Conservation (phyloP, 73 alveolate species). For the Tetrahymena malaccensis region DNA sequence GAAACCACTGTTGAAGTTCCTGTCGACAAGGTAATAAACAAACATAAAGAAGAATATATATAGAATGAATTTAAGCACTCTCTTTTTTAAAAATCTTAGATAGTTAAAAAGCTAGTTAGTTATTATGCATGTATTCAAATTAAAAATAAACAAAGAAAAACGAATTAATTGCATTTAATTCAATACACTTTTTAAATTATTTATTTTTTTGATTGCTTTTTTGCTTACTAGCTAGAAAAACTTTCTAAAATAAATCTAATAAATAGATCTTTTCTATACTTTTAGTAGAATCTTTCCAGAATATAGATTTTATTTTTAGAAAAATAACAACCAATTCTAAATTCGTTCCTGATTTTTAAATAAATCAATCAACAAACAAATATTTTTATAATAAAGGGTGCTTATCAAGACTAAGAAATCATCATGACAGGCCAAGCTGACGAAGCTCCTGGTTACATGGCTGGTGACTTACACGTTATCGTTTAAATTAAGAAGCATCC, state of each 20-base stretch:
- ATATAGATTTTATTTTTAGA: neutral
- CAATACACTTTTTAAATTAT: neutral
- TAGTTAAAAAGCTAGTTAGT: neutral
- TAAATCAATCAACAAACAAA: neutral
- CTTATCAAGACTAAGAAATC: conserved; percentile 81
- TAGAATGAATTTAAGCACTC: neutral
- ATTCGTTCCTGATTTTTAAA: neutral
- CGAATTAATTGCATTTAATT: neutral
- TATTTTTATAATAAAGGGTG: conserved; percentile 20
- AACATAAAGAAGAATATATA: neutral
- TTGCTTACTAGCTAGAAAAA: neutral
- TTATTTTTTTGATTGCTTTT: neutral
- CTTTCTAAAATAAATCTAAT: neutral
- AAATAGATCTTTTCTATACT: neutral
- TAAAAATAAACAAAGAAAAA: neutral
- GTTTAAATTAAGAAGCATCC: conserved; percentile 73
- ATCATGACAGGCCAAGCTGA: conserved; percentile 94
- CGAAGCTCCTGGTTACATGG: conserved; percentile 91
- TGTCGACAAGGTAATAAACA: conserved; percentile 31
- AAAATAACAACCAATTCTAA: neutral
- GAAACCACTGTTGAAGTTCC: conserved; percentile 22
- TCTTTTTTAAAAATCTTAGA: neutral
- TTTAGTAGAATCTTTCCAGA: neutral
- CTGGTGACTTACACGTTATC: conserved; percentile 91
- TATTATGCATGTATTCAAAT: neutral